Evolutionary conservation across 2,329 filamentous ascomycete species (phyloP).

Genomic region (Talaromyces sp.): DNA sequence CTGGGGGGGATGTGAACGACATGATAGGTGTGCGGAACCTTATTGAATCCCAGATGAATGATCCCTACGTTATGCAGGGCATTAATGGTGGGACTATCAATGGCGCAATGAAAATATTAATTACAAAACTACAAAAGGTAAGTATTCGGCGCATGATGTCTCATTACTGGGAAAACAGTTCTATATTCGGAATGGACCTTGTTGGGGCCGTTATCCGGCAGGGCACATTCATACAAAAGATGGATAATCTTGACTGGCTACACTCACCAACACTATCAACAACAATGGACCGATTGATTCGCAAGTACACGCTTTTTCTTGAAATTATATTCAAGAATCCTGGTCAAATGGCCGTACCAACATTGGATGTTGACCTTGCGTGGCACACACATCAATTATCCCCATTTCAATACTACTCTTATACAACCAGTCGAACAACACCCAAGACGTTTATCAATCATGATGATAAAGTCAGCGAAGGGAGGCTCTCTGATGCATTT

Average conservation of each 20-base stretch:
- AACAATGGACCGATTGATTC: slow-evolving; percentile 51
- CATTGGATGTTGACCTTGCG: slow-evolving; percentile 31
- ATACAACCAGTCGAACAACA: not conserved
- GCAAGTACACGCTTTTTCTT: slow-evolving; percentile 51
- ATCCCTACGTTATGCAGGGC: too few relatives aligned
- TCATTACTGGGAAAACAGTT: slow-evolving; percentile 36
- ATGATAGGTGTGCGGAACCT: too few relatives aligned
- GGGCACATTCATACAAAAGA: slow-evolving; percentile 50
- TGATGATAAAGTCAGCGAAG: slow-evolving; percentile 6
- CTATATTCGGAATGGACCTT: slow-evolving; percentile 34
- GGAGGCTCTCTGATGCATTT: slow-evolving; percentile 6
- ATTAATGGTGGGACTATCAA: slow-evolving; percentile 35
- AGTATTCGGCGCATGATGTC: slow-evolving; percentile 39
- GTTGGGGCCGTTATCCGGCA: slow-evolving; percentile 40
- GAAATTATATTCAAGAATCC: slow-evolving; percentile 34
- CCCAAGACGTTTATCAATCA: not conserved
- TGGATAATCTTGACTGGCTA: slow-evolving; percentile 72
- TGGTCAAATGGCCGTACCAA: slow-evolving; percentile 27
- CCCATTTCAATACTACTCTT: slow-evolving; percentile 11
- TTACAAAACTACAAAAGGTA: slow-evolving; percentile 26
- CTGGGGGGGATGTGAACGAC: too few relatives aligned
- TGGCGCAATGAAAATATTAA: slow-evolving; percentile 48
- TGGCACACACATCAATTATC: slow-evolving; percentile 33
- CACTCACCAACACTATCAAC: slow-evolving; percentile 60
- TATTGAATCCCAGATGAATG: too few relatives aligned